Evolutionary conservation across 2,329 filamentous ascomycete species (phyloP).

Genomic region (Calonectria multiphialidica): DNA sequence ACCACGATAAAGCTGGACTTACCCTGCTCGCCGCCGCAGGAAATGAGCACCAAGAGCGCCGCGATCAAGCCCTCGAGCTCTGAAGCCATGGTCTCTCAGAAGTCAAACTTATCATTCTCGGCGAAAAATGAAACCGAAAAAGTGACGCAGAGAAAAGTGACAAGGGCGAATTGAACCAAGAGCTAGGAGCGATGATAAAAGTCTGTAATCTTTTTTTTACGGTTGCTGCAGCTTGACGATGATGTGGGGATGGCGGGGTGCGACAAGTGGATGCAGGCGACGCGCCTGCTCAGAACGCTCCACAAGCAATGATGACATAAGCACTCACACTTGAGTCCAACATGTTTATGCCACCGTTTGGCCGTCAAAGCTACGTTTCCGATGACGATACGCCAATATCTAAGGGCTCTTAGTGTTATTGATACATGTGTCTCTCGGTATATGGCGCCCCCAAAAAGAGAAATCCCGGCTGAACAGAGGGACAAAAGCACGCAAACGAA

Average conservation of each 20-base stretch:
- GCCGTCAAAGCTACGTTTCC: neutral
- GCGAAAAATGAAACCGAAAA: slow-evolving; percentile 33
- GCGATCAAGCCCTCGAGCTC: slow-evolving; percentile 55
- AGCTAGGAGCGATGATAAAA: slow-evolving; percentile 32
- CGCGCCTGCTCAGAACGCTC: slow-evolving; percentile 5
- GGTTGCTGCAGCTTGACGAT: slow-evolving; percentile 33
- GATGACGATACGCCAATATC: neutral
- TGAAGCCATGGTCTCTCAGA: slow-evolving; percentile 47
- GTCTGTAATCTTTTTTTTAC: slow-evolving; percentile 32
- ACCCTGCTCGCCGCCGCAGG: slow-evolving; percentile 54
- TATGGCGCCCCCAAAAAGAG: neutral
- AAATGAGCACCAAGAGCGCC: slow-evolving; percentile 50
- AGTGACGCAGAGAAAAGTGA: slow-evolving; percentile 32
- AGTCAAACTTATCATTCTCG: slow-evolving; percentile 43
- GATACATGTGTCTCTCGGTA: neutral
- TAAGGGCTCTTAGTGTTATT: neutral
- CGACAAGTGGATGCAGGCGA: slow-evolving; percentile 4
- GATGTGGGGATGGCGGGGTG: slow-evolving; percentile 31
- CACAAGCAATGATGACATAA: slow-evolving; percentile 39
- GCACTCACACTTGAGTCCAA: neutral
- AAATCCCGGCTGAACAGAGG: neutral
- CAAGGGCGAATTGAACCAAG: slow-evolving; percentile 45
- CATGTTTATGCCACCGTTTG: neutral
- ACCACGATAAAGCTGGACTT: slow-evolving; percentile 31
- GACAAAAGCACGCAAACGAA: too few relatives aligned